A percentile compares a stretch with the other conserved stretches of the same genome.
These are phyloP conservation scores for Vanrija pseudolonga DNA, from an alignment of 1,284 basidiomycete species.

Conservation along the genomic window DNA sequence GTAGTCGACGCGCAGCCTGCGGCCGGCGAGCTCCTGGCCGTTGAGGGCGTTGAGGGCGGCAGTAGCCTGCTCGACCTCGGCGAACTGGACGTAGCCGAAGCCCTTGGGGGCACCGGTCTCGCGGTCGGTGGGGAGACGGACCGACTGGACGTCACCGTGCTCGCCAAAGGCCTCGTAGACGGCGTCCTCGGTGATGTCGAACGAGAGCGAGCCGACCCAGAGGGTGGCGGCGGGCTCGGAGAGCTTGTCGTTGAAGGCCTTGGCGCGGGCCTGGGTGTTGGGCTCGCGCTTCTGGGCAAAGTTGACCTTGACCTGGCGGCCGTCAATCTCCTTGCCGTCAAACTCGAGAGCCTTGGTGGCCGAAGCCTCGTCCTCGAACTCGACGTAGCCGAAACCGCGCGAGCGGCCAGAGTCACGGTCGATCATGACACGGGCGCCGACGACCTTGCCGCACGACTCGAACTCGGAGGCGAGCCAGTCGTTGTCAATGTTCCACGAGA, in stretches of 20 bases:
- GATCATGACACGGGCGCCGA: conserved; percentile 81
- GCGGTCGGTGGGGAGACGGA: conserved; percentile 88
- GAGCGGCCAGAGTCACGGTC: conserved; percentile 85
- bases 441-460: conserved; percentile 79
- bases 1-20: conserved; percentile 80
- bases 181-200: conserved; percentile 72
- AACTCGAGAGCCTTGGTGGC: conserved; percentile 71
- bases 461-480: conserved; percentile 94
- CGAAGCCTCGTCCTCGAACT: conserved; percentile 65
- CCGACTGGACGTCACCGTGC: conserved; percentile 81
- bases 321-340: conserved; percentile 83
- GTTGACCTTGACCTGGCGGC: conserved; percentile 83
- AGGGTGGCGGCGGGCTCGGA: conserved; percentile 72
- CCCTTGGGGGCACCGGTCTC: conserved; percentile 90
- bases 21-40: conserved; percentile 78
- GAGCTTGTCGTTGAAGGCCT: conserved; percentile 67
- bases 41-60: conserved; percentile 68
- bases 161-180: conserved; percentile 91
- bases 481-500: conserved; percentile 97
- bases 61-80: conserved; percentile 72
- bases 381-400: conserved; percentile 92
- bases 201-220: conserved; percentile 90
- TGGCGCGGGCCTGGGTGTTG: conserved; percentile 68
- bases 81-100: conserved; percentile 95
- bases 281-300: conserved; percentile 57